Base-by-base conservation (phyloP, 768 basidiomycete species). In the Suillus discolor region DNA sequence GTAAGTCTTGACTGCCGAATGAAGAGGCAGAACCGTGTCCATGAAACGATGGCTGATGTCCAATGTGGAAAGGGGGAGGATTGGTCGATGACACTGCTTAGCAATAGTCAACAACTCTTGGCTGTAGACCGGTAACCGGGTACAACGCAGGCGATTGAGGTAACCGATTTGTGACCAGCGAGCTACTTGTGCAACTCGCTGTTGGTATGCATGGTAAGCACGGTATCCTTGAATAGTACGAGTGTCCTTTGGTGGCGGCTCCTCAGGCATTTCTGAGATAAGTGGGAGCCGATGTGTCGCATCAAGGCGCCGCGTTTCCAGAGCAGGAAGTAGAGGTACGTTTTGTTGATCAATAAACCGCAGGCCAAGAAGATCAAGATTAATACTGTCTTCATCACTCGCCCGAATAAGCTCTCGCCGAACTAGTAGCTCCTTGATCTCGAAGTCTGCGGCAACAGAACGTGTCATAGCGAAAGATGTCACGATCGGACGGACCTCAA, bases 341-440 rank as follows among this genome's bases (percentile, higher is more conserved):
- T 84, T 79, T 71, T 92, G 87, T 20, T 77, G 72, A 25, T 83
- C 77, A 13, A 90, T 79, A 70, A 96, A 90, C 5, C 76, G 82
- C 41, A 95, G 73, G 12, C 90, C 88, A 28, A 93, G 79, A 23
- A 89, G 69, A 49, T 86, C 86, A n/a, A 93, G 76, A 68, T 90
- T 84, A 45, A 89, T 67, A 60, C 63, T 73, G 68, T 91, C 85
- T 75, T 85, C 71, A 71, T 86, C 78, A 41, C 79, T 72, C 16
- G 84, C 83, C 38, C 81, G 76, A 13, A 96, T 74, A 36, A 97
- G 78, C 57, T 88, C 82, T 39, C 93, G 88, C 15, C 97, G 86
- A 42, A 97, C 76, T 39, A 99, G 85, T 69, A 99, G 75, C 65
- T 98, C 92, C 84, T 96, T 85, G 85, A 97, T 86, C 80, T 95